Evolutionary conservation across 1,139 yeast genomes (phyloP).

Genomic region (Hansenula lynferdii): DNA sequence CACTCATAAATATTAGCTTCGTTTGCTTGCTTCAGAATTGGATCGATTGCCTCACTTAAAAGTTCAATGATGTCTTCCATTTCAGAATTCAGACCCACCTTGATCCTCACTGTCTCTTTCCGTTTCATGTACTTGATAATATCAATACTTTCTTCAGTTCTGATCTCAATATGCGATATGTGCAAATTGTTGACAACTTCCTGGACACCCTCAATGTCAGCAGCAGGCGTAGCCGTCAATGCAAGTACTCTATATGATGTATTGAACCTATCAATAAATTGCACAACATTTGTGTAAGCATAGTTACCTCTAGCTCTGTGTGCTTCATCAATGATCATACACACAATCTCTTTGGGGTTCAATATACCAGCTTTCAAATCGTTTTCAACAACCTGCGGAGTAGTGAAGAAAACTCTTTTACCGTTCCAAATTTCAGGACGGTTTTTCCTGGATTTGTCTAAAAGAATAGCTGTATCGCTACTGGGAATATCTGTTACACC

Average conservation of each 20-base stretch:
- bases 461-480: conserved; percentile 69
- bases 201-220: conserved; percentile 85
- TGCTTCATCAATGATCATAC: conserved; percentile 91
- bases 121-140: conserved; percentile 72
- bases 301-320: conserved; percentile 90
- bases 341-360: conserved; percentile 68
- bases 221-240: conserved; percentile 93
- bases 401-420: conserved; percentile 83
- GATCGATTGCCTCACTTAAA: conserved; percentile 56
- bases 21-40: conserved; percentile 60
- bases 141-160: conserved; percentile 84
- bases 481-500: conserved; percentile 82
- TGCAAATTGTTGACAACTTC: conserved; percentile 67
- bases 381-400: conserved; percentile 95
- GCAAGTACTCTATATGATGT: conserved; percentile 73
- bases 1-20: conserved; percentile 57
- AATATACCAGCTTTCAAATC: conserved; percentile 73
- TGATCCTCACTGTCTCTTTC: conserved; percentile 57
- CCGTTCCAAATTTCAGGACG: conserved; percentile 71
- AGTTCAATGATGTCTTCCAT: conserved; percentile 47
- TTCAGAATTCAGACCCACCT: conserved; percentile 48
- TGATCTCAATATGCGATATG: conserved; percentile 74
- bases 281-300: conserved; percentile 80
- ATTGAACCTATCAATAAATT: conserved; percentile 58
- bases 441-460: conserved; percentile 64